A percentile compares a stretch with the other conserved stretches of the same genome.
These are phyloP conservation scores for Cinchona pubescens DNA, from an alignment of 257 asterid genomes.

Conservation along the genomic window DNA sequence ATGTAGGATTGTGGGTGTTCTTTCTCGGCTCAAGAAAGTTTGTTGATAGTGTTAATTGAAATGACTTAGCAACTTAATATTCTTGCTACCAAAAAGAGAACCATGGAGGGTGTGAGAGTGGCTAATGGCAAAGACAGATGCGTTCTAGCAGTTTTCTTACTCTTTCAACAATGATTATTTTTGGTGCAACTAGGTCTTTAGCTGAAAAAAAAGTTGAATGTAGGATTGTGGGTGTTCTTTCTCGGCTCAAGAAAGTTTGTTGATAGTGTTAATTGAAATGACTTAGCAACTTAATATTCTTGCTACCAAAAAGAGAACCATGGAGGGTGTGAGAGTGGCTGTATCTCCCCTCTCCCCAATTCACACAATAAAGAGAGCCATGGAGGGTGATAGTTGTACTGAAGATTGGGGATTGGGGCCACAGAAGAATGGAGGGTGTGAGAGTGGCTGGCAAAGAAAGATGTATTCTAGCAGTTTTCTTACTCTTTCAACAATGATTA, in stretches of 20 bases:
- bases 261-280: neutral
- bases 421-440: neutral
- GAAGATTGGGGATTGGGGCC: neutral
- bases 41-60: neutral
- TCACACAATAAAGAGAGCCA: neutral
- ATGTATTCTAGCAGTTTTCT: neutral
- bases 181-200: neutral
- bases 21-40: neutral
- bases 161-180: neutral
- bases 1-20: neutral
- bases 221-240: neutral
- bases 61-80: neutral
- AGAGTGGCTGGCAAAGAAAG: neutral
- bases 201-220: neutral
- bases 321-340: neutral
- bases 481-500: neutral
- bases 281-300: neutral
- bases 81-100: neutral
- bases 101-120: neutral
- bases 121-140: neutral
- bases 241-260: neutral
- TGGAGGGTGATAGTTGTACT: neutral
- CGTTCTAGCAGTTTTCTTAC: neutral
- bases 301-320: neutral
- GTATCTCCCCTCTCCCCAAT: neutral